Base-by-base conservation (phyloP, 352 stramenopile species). In the Pythium phragmitis region DNA sequence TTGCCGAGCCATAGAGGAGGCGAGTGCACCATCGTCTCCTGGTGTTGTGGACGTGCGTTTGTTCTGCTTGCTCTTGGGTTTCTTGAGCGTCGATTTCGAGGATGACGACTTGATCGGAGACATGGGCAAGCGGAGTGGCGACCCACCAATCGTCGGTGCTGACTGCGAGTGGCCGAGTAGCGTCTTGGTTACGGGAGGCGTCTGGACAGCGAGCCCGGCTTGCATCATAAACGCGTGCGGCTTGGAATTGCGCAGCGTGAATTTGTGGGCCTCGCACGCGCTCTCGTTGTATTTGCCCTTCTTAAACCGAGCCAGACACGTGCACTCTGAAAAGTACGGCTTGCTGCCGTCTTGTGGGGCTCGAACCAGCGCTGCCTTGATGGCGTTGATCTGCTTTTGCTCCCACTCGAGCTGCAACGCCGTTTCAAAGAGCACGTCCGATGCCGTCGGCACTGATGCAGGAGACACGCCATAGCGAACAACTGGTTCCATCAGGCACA, bases 181-280 rank as follows among this genome's bases (percentile, higher is more conserved):
- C 7, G 45, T 42, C 6, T 17, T 52, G 30, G 59, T 39, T 17
- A 7, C 16, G 12, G 46, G 4, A 16, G 55, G 34, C 19, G 49
- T 56, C 17, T 23, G 51, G 5, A 21, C 4, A 13, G 21, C 19
- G 21, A 28, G 48, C n/a, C 33, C 42, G 14, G 12, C 19, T 33
- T 17, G 16, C 13, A 58, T 45, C 66, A 73, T 73, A 37, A 60
- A 73, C 7, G 76, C 55, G 33, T 87, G 64, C 0, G 74, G 69
- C 45, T 77, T 70, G 8, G 81, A 90, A 30, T 87, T 74, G 7
- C 79, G 72, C 21, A 90, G 62, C 23, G 77, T 85, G 21, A 88
- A 72, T 28, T 79, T 86, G 63, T 90, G 81, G n/a, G 79, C 81
- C 21, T 73, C 66, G 30, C 79, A 90, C 19, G 69, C 69, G 4